Percentiles rank a stretch among this genome's conserved stretches.
phyloP scores from a whole-genome alignment of 2,329 filamentous ascomycete species.

The Colletotrichum godetiae region DNA sequence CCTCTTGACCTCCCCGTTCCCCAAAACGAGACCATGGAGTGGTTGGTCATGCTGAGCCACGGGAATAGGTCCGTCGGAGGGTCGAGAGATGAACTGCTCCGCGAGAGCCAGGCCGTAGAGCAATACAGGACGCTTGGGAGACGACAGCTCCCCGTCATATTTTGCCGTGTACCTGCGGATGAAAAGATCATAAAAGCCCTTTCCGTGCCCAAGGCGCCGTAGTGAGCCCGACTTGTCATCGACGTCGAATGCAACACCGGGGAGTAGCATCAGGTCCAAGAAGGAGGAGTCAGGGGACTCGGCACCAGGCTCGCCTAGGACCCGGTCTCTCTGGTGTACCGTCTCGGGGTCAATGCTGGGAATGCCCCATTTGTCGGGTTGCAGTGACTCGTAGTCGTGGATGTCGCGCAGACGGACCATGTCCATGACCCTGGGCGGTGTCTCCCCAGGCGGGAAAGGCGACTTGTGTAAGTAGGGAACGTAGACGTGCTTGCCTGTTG shows the following conservation, averaged over 20 bases:
- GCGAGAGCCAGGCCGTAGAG: slow-evolving; percentile 83
- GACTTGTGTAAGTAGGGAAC: slow-evolving; percentile 87
- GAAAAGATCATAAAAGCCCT: slow-evolving; percentile 97
- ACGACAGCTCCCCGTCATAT: slow-evolving; percentile 30
- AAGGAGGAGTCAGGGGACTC: slow-evolving; percentile 43
- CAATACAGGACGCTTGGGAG: slow-evolving; percentile 52
- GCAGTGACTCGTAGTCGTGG: slow-evolving; percentile 81
- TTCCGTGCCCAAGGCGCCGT: slow-evolving; percentile 89
- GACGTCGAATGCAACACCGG: slow-evolving; percentile 90
- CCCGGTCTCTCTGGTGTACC: slow-evolving; percentile 74
- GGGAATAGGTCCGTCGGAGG: slow-evolving; percentile 73
- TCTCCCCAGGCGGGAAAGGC: slow-evolving; percentile 56
- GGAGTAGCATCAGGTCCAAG: slow-evolving; percentile 90
- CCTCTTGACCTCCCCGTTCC: slow-evolving; percentile 70
- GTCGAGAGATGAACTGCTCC: slow-evolving; percentile 80
- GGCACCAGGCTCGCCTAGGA: slow-evolving; percentile 73
- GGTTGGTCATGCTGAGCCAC: slow-evolving; percentile 81
- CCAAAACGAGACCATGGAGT: slow-evolving; percentile 81
- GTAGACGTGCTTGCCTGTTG: slow-evolving; percentile 84
- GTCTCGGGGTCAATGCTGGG: slow-evolving; percentile 80
- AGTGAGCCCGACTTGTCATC: slow-evolving; percentile 64
- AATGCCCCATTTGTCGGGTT: slow-evolving; percentile 91
- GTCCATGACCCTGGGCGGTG: slow-evolving; percentile 83
- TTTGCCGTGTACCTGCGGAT: slow-evolving; percentile 76
- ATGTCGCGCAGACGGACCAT: slow-evolving; percentile 85